Conservation (phyloP, 371 early-diverging fungal genomes). For the Thermomucor indicae-seudaticae region DNA sequence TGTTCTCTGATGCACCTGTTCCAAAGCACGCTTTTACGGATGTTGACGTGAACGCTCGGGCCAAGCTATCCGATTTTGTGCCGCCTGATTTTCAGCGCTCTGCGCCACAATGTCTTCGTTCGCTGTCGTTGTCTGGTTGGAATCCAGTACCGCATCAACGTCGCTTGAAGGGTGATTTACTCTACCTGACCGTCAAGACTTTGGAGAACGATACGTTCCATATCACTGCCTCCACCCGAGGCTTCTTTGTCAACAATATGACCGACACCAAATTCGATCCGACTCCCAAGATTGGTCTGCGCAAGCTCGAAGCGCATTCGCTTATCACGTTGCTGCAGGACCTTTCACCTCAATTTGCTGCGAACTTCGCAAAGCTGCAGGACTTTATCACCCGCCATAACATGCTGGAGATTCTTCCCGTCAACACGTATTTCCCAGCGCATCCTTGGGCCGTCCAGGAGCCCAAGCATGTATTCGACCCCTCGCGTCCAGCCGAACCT, state of each 20-base stretch:
- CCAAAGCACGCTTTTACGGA: slow-evolving; percentile 59
- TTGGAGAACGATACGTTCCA: slow-evolving; percentile 79
- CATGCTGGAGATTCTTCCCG: slow-evolving; percentile 77
- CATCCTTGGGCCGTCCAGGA: slow-evolving; percentile 82
- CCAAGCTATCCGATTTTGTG: slow-evolving; percentile 54
- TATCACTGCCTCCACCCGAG: slow-evolving; percentile 80
- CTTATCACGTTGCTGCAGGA: slow-evolving; percentile 65
- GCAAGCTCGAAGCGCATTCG: slow-evolving; percentile 59
- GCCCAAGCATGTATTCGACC: slow-evolving; percentile 55
- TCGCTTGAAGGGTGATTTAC: slow-evolving; percentile 75
- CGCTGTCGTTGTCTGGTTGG: slow-evolving; percentile 82
- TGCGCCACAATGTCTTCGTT: slow-evolving; percentile 70
- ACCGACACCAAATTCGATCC: slow-evolving; percentile 76
- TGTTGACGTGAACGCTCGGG: slow-evolving; percentile 44
- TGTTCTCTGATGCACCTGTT: slow-evolving; percentile 34
- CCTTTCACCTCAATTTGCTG: slow-evolving; percentile 68
- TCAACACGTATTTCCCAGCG: slow-evolving; percentile 59
- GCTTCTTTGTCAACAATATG: slow-evolving; percentile 86
- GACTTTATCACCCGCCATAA: slow-evolving; percentile 65
- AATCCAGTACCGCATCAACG: slow-evolving; percentile 85
- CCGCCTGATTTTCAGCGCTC: slow-evolving; percentile 49
- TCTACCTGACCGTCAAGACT: slow-evolving; percentile 80
- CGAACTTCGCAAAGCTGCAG: slow-evolving; percentile 66
- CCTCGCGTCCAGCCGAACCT: slow-evolving; percentile 65
- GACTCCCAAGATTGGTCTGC: slow-evolving; percentile 26